phyloP scores from a whole-genome alignment of 768 basidiomycete species.

The Trametes meyenii region DNA sequence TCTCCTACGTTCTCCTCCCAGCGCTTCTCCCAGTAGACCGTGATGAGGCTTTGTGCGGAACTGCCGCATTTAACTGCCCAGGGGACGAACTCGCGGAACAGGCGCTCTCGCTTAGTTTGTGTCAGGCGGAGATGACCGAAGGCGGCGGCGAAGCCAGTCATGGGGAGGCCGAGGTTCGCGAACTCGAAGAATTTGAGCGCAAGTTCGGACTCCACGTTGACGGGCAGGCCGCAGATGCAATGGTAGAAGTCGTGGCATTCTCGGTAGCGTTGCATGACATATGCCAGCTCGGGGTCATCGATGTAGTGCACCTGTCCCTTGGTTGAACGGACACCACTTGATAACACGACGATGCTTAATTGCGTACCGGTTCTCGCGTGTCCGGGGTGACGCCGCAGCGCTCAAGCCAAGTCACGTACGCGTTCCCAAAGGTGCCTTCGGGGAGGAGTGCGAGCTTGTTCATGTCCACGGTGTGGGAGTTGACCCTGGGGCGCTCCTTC shows the following conservation, averaged over 20 bases:
- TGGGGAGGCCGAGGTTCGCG: slow-evolving; percentile 87
- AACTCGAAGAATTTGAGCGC: slow-evolving; percentile 96
- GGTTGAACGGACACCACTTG: not conserved
- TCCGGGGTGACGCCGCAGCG: slow-evolving; percentile 90
- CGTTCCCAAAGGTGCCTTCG: slow-evolving; percentile 81
- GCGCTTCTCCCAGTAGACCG: slow-evolving; percentile 94
- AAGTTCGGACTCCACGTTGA: slow-evolving; percentile 88
- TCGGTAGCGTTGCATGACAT: slow-evolving; percentile 97
- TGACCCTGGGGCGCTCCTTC: slow-evolving; percentile 82
- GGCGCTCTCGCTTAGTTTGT: slow-evolving; percentile 40
- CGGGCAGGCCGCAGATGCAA: slow-evolving; percentile 84
- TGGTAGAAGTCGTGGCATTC: slow-evolving; percentile 99
- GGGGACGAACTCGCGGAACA: slow-evolving; percentile 82
- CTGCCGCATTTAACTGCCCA: slow-evolving; percentile 91
- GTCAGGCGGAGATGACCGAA: slow-evolving; percentile 80
- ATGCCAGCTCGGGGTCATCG: slow-evolving; percentile 92
- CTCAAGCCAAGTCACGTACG: slow-evolving; percentile 90
- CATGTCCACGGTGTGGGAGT: slow-evolving; percentile 75
- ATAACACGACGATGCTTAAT: no score
- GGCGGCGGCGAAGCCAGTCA: slow-evolving; percentile 77
- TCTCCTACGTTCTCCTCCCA: slow-evolving; percentile 86
- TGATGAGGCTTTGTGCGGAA: slow-evolving; percentile 73
- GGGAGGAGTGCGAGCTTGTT: slow-evolving; percentile 63
- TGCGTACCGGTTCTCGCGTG: slow-evolving; percentile 81
- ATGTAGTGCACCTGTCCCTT: slow-evolving; percentile 88